Evolutionary conservation across 345 rosid genomes (phyloP).

Genomic region (Syzygium aqueum): DNA sequence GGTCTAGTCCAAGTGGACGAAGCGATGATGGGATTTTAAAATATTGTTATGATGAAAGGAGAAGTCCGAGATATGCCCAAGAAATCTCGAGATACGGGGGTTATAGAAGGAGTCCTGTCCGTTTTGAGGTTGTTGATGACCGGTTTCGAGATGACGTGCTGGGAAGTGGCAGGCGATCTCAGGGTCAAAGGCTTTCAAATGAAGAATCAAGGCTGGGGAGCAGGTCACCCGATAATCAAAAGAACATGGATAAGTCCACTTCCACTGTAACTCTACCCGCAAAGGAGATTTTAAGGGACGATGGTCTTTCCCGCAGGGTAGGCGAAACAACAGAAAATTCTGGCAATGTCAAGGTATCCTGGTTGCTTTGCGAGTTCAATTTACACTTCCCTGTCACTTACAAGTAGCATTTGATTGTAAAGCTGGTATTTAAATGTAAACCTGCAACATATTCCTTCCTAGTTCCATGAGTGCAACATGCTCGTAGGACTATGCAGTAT

Average conservation of each 20-base stretch:
- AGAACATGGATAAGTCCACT: constrained; percentile 14
- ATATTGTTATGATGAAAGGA: constrained; percentile 44
- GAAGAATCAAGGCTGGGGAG: constrained; percentile 26
- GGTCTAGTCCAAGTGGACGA: constrained; percentile 24
- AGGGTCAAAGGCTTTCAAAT: constrained; percentile 6
- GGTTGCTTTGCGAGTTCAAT: background rate
- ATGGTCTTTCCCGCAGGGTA: background rate
- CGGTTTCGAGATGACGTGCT: constrained; percentile 48
- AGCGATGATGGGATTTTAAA: constrained; percentile 27
- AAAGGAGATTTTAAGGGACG: constrained; percentile 20
- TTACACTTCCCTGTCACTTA: background rate
- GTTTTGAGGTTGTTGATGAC: constrained; percentile 82
- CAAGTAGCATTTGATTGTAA: background rate
- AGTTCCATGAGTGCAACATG: background rate
- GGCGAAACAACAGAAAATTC: background rate
- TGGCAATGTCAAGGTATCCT: constrained; percentile 14
- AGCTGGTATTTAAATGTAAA: background rate
- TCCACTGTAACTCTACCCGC: constrained; percentile 21
- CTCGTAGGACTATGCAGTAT: background rate
- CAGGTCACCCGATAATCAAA: constrained; percentile 35
- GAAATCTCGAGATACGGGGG: constrained; percentile 41
- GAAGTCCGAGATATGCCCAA: constrained; percentile 32
- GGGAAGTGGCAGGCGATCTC: constrained; percentile 25
- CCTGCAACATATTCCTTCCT: background rate
- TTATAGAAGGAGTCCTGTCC: constrained; percentile 38